A percentile compares a stretch with the other conserved stretches of the same genome.
phyloP scores from a whole-genome alignment of 2,329 filamentous ascomycete genomes.

The Aaosphaeria pasadenensis region DNA sequence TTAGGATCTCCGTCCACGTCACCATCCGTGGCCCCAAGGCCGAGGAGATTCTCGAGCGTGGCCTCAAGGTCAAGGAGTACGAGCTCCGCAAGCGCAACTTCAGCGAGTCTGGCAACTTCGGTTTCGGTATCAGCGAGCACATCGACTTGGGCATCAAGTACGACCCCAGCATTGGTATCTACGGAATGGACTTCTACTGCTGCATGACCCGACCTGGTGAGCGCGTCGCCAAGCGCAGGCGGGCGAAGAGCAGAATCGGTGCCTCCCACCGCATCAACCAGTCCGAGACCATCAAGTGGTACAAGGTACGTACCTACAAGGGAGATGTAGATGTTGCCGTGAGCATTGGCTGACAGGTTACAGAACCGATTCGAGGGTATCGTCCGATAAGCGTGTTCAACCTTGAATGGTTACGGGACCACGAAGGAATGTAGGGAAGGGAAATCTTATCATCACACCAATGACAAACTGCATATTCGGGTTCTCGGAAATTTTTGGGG shows the following conservation, averaged over 20 bases:
- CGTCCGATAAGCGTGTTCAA: slow-evolving; percentile 73
- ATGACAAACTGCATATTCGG: slow-evolving; percentile 36
- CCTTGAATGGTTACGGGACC: neutral
- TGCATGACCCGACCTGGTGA: slow-evolving; percentile 99
- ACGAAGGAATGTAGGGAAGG: slow-evolving; percentile 8
- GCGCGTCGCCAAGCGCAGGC: slow-evolving; percentile 93
- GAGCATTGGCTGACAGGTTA: no score
- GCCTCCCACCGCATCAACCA: slow-evolving; percentile 90
- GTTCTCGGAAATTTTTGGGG: slow-evolving; percentile 23
- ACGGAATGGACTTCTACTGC: slow-evolving; percentile 99
- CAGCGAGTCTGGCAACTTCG: slow-evolving; percentile 93
- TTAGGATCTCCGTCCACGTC: slow-evolving; percentile 97
- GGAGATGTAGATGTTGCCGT: no score
- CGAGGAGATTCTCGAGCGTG: slow-evolving; percentile 99
- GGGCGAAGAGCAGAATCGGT: slow-evolving; percentile 83
- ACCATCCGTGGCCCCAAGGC: slow-evolving; percentile 99
- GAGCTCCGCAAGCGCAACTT: slow-evolving; percentile 99
- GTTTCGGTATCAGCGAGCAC: slow-evolving; percentile 99
- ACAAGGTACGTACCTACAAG: slow-evolving; percentile 51
- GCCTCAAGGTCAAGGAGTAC: slow-evolving; percentile 99
- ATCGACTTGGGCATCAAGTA: slow-evolving; percentile 99
- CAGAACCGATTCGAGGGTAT: slow-evolving; percentile 90
- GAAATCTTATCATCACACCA: neutral
- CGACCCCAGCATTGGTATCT: slow-evolving; percentile 42
- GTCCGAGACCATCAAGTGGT: slow-evolving; percentile 97